Evolutionary conservation across 495 filamentous ascomycete genomes (phyloP), one percentile per base, ranked within the genome.

Genomic region (Aspergillus mulundensis): DNA sequence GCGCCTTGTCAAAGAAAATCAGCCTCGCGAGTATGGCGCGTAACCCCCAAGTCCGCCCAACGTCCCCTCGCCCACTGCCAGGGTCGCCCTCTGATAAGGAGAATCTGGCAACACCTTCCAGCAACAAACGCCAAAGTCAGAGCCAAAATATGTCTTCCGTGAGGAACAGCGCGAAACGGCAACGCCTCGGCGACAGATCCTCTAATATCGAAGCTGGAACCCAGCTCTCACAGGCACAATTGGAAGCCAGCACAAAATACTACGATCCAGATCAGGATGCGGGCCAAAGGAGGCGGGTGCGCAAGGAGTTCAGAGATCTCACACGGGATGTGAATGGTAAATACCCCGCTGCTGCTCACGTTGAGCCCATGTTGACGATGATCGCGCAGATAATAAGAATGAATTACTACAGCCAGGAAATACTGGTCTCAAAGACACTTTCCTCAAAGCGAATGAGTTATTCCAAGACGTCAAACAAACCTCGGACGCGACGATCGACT

Each of bases 201-300:
- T 54, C 61, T 5, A 74, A 72, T 54, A 43, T 56, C 10, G 70
- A 60, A 18, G 28, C 49, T 38, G 56, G 34, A 28, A 63, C 59
- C 39, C 63, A 70, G 51, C 14, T 18, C 3, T 70, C 58, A 23
- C 56, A 54, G 6, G 66, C 70, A 40, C 69, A 70, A 52, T 60
- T 54, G 7, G 48, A 54, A 38, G 50, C 62, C 30, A 53, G 59
- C 34, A 80, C 67, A 5, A 66, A 78, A 52, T 86, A 77, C 57
- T 99, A 95, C 65, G 90, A 99, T 58, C 94, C 94, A 0, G 85
- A 96, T 61, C 94, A 99, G 64, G 81, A 89, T 57, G 79, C 86
- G 36, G 84, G 86, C n/a, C 83, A 93, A 67, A 81, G 92, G 24
- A 77, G 93, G 41, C 66, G 77, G 36, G 66, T 96, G 20, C 84